Base-by-base conservation (phyloP, 1,284 basidiomycete species). In the Ganoderma lucidum region DNA sequence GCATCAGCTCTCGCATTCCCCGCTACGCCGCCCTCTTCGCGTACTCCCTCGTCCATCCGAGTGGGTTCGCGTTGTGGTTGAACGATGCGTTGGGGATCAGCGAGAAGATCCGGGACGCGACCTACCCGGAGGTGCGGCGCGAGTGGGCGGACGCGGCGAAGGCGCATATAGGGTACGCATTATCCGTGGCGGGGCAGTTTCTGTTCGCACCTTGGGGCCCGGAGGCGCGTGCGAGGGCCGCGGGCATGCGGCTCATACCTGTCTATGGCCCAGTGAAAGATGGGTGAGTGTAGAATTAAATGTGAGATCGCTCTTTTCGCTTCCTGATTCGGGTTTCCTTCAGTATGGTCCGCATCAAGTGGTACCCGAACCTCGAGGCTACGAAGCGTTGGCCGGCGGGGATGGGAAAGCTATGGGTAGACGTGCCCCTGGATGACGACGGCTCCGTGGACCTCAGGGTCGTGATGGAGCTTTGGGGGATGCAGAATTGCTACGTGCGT, bases 401-500 rank as follows among this genome's bases (percentile, higher is more conserved):
- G 2, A 14, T 70, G 2, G 68, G 66, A 10, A 55, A 63, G 23
- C 39, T 73, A 1, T 71, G 64, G 64, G 30, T 37, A 1, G 70
- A 73, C 30, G 28, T 73, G 5, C 66, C 66, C 1, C 15, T 65
- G 10, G 63, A 68, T 23, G 8, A 41, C 3, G 61, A 68, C 19
- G 69, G 72, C 1, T 35, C 41, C 32, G 64, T 71, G 4, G 67
- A 73, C 41, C 61, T 73, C 17, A 17, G 51, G 1, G 64, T 62
- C 1, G 63, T 67, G 19, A 68, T 59, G 56, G 48, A 37, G 0
- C 10, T 44, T 4, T 71, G 70, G 68, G 72, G 72, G 3, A 67
- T 73, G 70, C 60, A 73, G 51, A 73, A 73, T 59, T 67, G 68
- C 69, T 69, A 64, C 45, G 72, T 73, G 39, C 44, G 72, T 63